Conservation (phyloP, 495 filamentous ascomycete genomes). For the Letharia columbiana region DNA sequence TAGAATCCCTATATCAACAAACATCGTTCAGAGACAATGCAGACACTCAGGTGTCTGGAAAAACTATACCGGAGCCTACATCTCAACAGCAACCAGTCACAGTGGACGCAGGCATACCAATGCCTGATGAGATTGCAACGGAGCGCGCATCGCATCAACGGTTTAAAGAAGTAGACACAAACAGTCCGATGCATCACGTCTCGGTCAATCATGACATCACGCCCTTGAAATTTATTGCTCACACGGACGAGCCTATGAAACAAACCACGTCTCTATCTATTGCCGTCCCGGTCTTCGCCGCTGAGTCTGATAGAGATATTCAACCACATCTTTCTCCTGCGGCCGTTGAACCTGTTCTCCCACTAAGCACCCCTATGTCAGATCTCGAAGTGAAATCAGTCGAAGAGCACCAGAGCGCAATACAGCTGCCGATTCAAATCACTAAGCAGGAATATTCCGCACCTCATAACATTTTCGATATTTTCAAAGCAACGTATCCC, state of each 20-base stretch:
- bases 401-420: neutral
- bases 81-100: neutral
- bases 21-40: neutral
- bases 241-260: neutral
- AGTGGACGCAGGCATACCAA: neutral
- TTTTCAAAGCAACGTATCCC: slow-evolving; percentile 50
- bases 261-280: neutral
- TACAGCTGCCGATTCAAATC: neutral
- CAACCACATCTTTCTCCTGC: neutral
- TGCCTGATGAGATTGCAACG: neutral
- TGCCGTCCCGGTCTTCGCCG: neutral
- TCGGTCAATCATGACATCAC: neutral
- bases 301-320: neutral
- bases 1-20: neutral
- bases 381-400: neutral
- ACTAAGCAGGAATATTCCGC: neutral
- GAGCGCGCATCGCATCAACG: neutral
- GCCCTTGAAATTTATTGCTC: neutral
- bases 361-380: neutral
- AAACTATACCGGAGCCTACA: neutral
- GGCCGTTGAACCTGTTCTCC: neutral
- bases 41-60: neutral
- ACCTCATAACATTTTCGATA: slow-evolving; percentile 34
- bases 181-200: neutral
- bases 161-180: neutral